Evolutionary conservation across 805 yeast species (phyloP), one percentile per base, ranked within the genome.

Genomic region (Saturnispora quitensis): DNA sequence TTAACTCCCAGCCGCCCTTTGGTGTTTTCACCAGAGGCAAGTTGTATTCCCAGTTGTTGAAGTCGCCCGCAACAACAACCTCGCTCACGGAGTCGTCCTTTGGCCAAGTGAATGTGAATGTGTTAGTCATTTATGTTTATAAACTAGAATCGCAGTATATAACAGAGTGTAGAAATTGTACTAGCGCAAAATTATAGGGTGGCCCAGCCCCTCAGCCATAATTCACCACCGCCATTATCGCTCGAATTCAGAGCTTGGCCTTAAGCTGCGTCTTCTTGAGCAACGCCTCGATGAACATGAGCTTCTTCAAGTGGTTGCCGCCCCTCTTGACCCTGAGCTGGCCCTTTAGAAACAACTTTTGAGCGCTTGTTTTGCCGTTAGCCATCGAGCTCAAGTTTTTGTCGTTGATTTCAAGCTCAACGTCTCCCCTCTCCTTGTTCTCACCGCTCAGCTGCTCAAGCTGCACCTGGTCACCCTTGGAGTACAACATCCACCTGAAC

Each of bases 241-340:
- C 28, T 25, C 28, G 28, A 8, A 25, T 20, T 18, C 13, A 38
- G 45, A 76, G 67, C 66, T 76, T 76, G 40, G 78, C 65, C 65
- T 71, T 70, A 25, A 65, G 62, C 18, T 76, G 75, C 24, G 57
- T 60, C 5, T 77, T 38, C 42, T 38, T 38, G 15, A 86, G 76
- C 47, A 86, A 78, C 47, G 76, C 71, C 68, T 85, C 91, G 54
- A 86, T 78, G 54, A 80, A 78, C 44, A 90, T 79, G 50, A 95
- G 95, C 75, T 88, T 88, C 90, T 85, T 85, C 72, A 88, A 18
- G 22, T 38, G 42, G 6, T 18, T 17, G 13, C 22, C 84, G 72
- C 89, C 86, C 58, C 96, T 96, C 74, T 83, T 86, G 57, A 88
- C 82, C 76, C 86, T 87, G 68, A 88, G 78, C 69, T 84, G 84